A percentile compares a stretch with the other conserved stretches of the same genome.
phyloP scores from a whole-genome alignment of 73 alveolate genomes.

The Blepharisma stoltei region DNA sequence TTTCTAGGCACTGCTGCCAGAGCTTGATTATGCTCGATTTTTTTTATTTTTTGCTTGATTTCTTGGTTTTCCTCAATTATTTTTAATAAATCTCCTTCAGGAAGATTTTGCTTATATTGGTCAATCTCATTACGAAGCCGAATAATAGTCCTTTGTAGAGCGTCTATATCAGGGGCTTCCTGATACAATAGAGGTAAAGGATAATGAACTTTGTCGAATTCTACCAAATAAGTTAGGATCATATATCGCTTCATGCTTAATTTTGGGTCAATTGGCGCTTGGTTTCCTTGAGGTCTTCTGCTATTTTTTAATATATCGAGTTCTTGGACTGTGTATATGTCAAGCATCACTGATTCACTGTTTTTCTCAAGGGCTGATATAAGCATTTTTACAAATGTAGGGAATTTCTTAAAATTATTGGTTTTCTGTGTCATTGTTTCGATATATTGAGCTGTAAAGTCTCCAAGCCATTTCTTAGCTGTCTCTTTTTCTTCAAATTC shows the following conservation, averaged over 20 bases:
- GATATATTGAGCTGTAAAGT: conserved; percentile 46
- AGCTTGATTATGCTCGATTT: conserved; percentile 11
- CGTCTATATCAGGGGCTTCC: conserved; percentile 60
- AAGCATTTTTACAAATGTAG: conserved; percentile 57
- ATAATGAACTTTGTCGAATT: conserved; percentile 73
- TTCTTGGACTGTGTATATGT: conserved; percentile 63
- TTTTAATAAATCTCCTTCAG: background rate
- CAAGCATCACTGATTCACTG: conserved; percentile 54
- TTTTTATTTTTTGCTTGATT: conserved; percentile 8
- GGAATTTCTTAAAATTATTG: conserved; percentile 54
- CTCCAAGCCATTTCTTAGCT: conserved; percentile 58
- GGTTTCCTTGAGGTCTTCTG: too few species aligned
- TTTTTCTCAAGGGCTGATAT: conserved; percentile 45
- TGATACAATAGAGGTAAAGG: conserved; percentile 61
- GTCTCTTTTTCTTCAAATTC: conserved; percentile 42
- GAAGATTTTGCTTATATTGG: background rate
- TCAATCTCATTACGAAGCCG: conserved; percentile 53
- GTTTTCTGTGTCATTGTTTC: conserved; percentile 73
- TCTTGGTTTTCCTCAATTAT: conserved; percentile 9
- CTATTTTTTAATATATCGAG: conserved; percentile 41
- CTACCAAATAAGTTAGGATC: conserved; percentile 57
- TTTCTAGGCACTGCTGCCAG: conserved; percentile 32
- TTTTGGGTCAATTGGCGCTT: background rate
- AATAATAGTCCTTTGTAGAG: conserved; percentile 48
- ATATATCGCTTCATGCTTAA: conserved; percentile 52